phyloP scores from a whole-genome alignment of 805 yeast species.

The Starmerella vaccinii region DNA sequence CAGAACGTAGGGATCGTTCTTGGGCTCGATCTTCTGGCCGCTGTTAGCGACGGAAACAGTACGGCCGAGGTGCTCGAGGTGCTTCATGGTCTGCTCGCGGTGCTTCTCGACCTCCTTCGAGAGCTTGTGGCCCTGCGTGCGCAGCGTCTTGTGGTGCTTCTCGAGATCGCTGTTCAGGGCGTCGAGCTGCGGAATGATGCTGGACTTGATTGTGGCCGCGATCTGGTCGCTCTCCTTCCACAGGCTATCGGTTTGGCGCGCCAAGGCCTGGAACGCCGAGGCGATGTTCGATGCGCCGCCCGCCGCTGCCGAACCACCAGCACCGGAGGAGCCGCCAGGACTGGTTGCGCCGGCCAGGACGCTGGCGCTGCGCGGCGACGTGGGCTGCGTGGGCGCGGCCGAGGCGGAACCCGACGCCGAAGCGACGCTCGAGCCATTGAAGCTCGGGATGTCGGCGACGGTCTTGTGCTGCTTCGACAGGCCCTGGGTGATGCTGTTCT shows the following conservation, averaged over 20 bases:
- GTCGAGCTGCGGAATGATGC: conserved; percentile 38
- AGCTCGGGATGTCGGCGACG: conserved; percentile 30
- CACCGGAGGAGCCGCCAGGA: neutral
- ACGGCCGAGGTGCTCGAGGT: conserved; percentile 32
- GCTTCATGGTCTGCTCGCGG: conserved; percentile 32
- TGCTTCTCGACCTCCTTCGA: conserved; percentile 34
- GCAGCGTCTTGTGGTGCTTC: conserved; percentile 37
- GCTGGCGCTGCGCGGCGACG: neutral
- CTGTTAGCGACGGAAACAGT: conserved; percentile 28
- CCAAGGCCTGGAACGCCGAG: conserved; percentile 29
- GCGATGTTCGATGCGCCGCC: conserved; percentile 24
- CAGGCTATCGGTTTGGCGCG: conserved; percentile 29
- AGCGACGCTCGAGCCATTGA: conserved; percentile 21
- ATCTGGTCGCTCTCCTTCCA: conserved; percentile 32
- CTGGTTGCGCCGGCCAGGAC: conserved; percentile 7
- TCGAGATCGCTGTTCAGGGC: conserved; percentile 35
- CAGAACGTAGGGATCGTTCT: conserved; percentile 40
- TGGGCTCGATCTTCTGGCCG: conserved; percentile 32
- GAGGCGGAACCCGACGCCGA: too few species aligned
- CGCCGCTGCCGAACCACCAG: neutral
- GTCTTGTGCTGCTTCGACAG: conserved; percentile 31
- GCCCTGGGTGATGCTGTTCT: conserved; percentile 26
- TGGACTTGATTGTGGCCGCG: conserved; percentile 32
- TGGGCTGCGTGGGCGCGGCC: conserved; percentile 2
- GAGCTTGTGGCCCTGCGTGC: conserved; percentile 30